Base-by-base conservation (phyloP, 2,329 filamentous ascomycete species). In the Dactylellina sp. region DNA sequence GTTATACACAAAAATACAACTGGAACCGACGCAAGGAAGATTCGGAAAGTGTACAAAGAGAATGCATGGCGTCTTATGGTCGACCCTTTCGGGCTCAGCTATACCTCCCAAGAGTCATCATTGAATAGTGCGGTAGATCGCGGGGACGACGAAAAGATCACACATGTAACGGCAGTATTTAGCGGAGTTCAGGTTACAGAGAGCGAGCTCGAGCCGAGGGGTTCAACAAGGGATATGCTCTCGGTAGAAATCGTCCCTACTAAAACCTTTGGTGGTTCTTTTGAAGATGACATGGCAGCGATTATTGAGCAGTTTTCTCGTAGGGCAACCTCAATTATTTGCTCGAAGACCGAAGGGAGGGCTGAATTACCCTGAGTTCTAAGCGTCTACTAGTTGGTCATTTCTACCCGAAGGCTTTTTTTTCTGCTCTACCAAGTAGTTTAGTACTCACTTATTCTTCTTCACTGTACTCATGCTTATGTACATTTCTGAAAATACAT, bases 1-100 rank as follows among this genome's bases (percentile, higher is more conserved):
- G 50, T 16, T 6, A 57, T 64, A 28, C 37, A 59, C 5, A 39
- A 25, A 12, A 71, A 59, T 12, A 32, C 61, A 28, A 64, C 22
- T 0, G 49, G 59, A 7, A 71, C 42, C 5, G 50, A 64, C 20
- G 66, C 66, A 9, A 52, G 20, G 35, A 57, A n/a, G 14, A 71
- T 71, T 32, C 50, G 66, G 1, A 37, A 46, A 12, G 22, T 37
- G 0, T 71, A 71, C 18, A 24, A 16, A 7, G n/a, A 35, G 6
- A 3, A 35, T 5, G 66, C 42, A 6, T n/a, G 49, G 7, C 16
- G 40, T 7, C 9, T 71, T 7, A 57, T 57, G 57, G 11, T 50
- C 5, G 42, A 59, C 24, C 37, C 35, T 25, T 50, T 7, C 12
- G 7, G 9, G 7, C n/a, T 55, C 22, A 18, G 14, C 6, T 52